phyloP scores from a whole-genome alignment of 2,329 filamentous ascomycete species.

The Thielaviopsis cerberus region DNA sequence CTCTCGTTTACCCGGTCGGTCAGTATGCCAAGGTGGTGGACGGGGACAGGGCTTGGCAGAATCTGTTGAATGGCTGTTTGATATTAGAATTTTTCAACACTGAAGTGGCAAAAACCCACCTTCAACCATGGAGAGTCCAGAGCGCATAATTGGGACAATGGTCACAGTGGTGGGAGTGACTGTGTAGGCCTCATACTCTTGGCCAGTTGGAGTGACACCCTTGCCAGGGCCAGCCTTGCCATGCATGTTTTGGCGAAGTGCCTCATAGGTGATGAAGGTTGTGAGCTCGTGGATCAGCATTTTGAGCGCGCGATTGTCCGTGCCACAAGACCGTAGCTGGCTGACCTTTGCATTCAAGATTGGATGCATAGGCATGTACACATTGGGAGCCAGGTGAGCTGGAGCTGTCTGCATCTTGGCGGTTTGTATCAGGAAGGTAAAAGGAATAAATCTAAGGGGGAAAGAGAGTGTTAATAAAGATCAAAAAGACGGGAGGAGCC shows the following conservation, averaged over 20 bases:
- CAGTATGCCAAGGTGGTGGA: conserved; percentile 89
- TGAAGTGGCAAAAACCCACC: not conserved
- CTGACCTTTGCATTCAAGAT: conserved; percentile 78
- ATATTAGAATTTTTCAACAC: conserved; percentile 59
- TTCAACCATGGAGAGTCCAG: conserved; percentile 21
- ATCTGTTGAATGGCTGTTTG: conserved; percentile 52
- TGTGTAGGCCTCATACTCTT: not conserved
- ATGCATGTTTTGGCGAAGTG: conserved; percentile 50
- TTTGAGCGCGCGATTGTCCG: conserved; percentile 59
- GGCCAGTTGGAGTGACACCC: conserved; percentile 20
- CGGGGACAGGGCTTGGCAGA: conserved; percentile 58
- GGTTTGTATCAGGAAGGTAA: not conserved
- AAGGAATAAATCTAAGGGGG: not conserved
- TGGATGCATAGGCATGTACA: conserved; percentile 69
- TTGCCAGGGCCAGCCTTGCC: conserved; percentile 36
- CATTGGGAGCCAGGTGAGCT: conserved; percentile 32
- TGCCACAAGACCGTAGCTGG: conserved; percentile 58
- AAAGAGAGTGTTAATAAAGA: too few species aligned
- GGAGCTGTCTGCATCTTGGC: not conserved
- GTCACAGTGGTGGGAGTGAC: conserved; percentile 14
- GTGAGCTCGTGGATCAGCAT: conserved; percentile 71
- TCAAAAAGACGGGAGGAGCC: too few species aligned
- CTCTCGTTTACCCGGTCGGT: conserved; percentile 72
- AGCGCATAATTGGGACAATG: conserved; percentile 19
- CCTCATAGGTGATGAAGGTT: conserved; percentile 65